A percentile compares a stretch with the other conserved stretches of the same genome.
Evolutionary conservation across 129 eudicot genomes (phyloP).

Genomic region (Lonicera japonica): DNA sequence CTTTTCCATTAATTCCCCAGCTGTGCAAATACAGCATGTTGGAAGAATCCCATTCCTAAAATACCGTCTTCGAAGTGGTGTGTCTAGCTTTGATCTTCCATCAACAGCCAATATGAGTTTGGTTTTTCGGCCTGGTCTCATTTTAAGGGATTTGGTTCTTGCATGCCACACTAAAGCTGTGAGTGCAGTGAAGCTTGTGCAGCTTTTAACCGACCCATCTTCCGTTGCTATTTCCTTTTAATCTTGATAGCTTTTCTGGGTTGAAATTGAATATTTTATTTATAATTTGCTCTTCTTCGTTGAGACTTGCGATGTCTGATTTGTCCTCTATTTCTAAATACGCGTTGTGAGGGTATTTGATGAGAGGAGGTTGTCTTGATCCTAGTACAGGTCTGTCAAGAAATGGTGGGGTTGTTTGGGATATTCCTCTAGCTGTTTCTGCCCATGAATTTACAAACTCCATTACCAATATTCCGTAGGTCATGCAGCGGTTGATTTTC

Average conservation of each 20-base stretch:
- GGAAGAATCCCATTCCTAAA: not conserved
- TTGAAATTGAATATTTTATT: not conserved
- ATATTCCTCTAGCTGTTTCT: not conserved
- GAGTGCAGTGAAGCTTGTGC: not conserved
- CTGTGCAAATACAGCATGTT: not conserved
- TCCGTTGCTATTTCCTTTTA: not conserved
- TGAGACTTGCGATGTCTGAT: not conserved
- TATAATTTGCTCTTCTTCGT: conserved; percentile 1
- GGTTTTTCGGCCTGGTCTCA: conserved; percentile 1
- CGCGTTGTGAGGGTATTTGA: conserved; percentile 4
- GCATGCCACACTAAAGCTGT: conserved; percentile 7
- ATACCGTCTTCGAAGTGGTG: not conserved
- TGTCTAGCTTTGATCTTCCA: conserved; percentile 1
- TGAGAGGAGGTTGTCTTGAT: conserved; percentile 1
- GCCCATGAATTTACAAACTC: conserved; percentile 4
- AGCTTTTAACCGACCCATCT: not conserved
- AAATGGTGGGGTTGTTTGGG: not conserved
- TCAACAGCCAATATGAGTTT: not conserved
- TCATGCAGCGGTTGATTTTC: not conserved
- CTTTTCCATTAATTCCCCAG: not conserved
- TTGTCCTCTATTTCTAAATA: not conserved
- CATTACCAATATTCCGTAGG: conserved; percentile 5
- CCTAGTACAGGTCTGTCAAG: not conserved
- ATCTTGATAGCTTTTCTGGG: not conserved
- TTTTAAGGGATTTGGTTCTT: not conserved